Conservation (phyloP, 2,329 filamentous ascomycete species). For the Xylaria sp. region DNA sequence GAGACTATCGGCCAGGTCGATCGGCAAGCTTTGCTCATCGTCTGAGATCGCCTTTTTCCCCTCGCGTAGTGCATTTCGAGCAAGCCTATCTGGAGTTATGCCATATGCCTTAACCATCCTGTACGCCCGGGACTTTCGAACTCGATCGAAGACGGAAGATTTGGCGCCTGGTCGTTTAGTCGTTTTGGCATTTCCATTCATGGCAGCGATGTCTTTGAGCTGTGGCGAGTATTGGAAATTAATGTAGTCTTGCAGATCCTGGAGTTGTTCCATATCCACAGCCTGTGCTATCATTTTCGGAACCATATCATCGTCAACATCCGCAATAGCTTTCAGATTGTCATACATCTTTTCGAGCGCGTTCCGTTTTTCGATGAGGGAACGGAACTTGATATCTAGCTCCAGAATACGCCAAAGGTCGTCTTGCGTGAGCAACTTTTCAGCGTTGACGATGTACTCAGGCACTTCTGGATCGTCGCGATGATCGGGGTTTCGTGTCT, state of each 20-base stretch:
- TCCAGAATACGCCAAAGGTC: slow-evolving; percentile 97
- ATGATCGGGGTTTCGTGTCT: slow-evolving; percentile 67
- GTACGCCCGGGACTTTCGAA: slow-evolving; percentile 82
- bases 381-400: slow-evolving; percentile 93
- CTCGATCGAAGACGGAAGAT: slow-evolving; percentile 82
- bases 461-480: slow-evolving; percentile 75
- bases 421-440: slow-evolving; percentile 90
- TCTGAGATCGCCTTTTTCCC: slow-evolving; percentile 85
- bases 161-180: slow-evolving; percentile 85
- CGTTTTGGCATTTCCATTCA: slow-evolving; percentile 70
- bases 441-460: slow-evolving; percentile 78
- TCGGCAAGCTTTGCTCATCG: slow-evolving; percentile 80
- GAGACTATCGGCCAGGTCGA: slow-evolving; percentile 86
- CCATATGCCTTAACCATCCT: slow-evolving; percentile 88
- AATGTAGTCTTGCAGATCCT: slow-evolving; percentile 95
- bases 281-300: slow-evolving; percentile 84
- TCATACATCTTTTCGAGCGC: slow-evolving; percentile 82
- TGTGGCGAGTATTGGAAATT: slow-evolving; percentile 92
- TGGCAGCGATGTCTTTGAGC: slow-evolving; percentile 79
- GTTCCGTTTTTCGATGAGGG: slow-evolving; percentile 90
- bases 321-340: slow-evolving; percentile 70
- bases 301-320: slow-evolving; percentile 77
- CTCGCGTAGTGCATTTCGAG: slow-evolving; percentile 82
- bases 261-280: slow-evolving; percentile 90
- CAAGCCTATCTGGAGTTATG: slow-evolving; percentile 87